Evolutionary conservation across 306 rosid species (phyloP).

Genomic region (Castanea crenata): DNA sequence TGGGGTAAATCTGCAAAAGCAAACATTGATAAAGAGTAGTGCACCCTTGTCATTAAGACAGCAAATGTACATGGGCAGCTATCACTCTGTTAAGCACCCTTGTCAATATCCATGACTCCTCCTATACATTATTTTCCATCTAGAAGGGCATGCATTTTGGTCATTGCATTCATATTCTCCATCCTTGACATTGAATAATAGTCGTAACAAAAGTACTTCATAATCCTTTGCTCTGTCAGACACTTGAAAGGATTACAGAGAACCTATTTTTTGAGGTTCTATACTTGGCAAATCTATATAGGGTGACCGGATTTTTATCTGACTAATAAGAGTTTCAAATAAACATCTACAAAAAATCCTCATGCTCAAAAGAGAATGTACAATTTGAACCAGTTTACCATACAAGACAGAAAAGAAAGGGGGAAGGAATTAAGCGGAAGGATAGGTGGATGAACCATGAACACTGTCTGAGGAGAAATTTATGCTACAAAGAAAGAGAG

Average conservation of each 20-base stretch:
- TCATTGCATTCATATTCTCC: neutral
- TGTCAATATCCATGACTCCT: slow-evolving; percentile 2
- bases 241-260: neutral
- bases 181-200: neutral
- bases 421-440: no score
- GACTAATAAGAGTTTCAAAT: neutral
- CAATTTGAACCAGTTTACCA: neutral
- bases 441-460: no score
- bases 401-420: neutral
- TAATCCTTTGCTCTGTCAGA: neutral
- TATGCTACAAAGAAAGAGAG: no score
- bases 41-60: neutral
- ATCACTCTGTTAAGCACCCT: neutral
- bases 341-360: neutral
- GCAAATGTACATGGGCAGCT: neutral
- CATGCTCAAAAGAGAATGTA: neutral
- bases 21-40: slow-evolving; percentile 19
- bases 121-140: neutral
- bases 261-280: neutral
- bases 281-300: neutral
- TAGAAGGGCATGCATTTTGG: neutral
- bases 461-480: no score
- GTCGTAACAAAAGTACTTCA: neutral
- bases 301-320: neutral
- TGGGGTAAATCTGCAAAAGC: slow-evolving; percentile 60